Conservation (phyloP, 192 early-diverging fungal species). For the Umbelopsis sp. region DNA sequence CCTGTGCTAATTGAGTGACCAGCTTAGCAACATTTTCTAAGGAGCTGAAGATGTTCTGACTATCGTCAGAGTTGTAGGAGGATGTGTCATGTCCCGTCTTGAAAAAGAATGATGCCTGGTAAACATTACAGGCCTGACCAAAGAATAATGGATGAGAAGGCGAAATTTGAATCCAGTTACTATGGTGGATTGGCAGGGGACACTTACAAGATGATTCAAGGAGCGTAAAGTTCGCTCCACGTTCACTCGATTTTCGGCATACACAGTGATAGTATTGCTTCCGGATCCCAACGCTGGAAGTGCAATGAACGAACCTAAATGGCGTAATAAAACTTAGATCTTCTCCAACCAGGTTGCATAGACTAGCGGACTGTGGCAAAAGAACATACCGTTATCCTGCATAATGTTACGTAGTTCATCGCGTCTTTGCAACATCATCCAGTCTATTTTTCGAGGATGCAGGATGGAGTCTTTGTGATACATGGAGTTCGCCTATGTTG, state of each 20-base stretch:
- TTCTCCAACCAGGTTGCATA: too few species aligned
- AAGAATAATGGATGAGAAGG: background rate
- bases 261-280: constrained; percentile 51
- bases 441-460: constrained; percentile 73
- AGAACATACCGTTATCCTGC: constrained; percentile 63
- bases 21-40: constrained; percentile 22
- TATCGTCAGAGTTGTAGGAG: constrained; percentile 30
- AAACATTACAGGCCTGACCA: constrained; percentile 21
- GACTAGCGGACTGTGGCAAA: background rate
- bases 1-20: constrained; percentile 38
- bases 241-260: constrained; percentile 65
- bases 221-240: constrained; percentile 70
- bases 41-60: constrained; percentile 28
- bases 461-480: constrained; percentile 41
- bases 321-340: background rate
- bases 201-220: constrained; percentile 66
- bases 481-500: constrained; percentile 48
- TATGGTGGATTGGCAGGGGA: background rate
- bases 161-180: background rate
- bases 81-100: constrained; percentile 13
- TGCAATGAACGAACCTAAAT: constrained; percentile 50
- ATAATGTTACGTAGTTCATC: constrained; percentile 64
- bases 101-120: constrained; percentile 15
- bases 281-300: constrained; percentile 63
- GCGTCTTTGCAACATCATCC: constrained; percentile 64